phyloP scores from a whole-genome alignment of 2,329 filamentous ascomycete species.

The Sporothrix protearum region DNA sequence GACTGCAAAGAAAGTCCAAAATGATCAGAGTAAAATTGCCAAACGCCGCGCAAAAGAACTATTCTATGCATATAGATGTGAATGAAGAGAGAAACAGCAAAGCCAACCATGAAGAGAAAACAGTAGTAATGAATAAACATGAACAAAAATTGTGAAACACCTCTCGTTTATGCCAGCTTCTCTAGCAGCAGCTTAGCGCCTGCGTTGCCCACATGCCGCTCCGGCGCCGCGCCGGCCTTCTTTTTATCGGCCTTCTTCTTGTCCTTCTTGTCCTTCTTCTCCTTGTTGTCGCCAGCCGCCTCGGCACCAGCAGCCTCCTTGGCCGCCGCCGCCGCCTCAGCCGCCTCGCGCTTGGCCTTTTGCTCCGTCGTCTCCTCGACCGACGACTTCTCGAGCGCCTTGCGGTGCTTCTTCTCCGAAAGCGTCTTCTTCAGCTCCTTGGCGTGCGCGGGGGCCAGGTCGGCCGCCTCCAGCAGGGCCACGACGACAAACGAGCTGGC shows the following conservation, averaged over 20 bases:
- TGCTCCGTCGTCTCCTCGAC: slow-evolving; percentile 55
- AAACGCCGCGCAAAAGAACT: slow-evolving; percentile 12
- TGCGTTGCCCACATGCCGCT: slow-evolving; percentile 54
- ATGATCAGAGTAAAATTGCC: slow-evolving; percentile 7
- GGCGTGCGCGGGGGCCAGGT: slow-evolving; percentile 66
- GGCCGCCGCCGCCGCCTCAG: slow-evolving; percentile 48
- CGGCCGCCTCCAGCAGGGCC: slow-evolving; percentile 68
- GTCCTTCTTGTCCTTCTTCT: slow-evolving; percentile 45
- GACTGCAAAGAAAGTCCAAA: background rate
- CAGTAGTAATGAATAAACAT: background rate
- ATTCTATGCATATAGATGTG: slow-evolving; percentile 9
- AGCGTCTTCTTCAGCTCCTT: slow-evolving; percentile 65
- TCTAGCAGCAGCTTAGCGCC: slow-evolving; percentile 60
- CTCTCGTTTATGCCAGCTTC: slow-evolving; percentile 37
- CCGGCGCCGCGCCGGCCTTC: slow-evolving; percentile 30
- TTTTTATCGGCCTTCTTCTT: slow-evolving; percentile 41
- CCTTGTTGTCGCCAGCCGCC: slow-evolving; percentile 42
- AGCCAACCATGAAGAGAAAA: background rate
- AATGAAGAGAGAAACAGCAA: background rate
- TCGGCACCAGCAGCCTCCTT: slow-evolving; percentile 46
- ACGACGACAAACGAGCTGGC: slow-evolving; percentile 84
- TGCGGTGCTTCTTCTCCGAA: slow-evolving; percentile 71
- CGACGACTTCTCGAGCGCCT: slow-evolving; percentile 65
- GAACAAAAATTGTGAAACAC: background rate
- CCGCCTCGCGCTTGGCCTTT: slow-evolving; percentile 41